phyloP scores from a whole-genome alignment of 192 early-diverging fungal species.

The Coemansia sp. region DNA sequence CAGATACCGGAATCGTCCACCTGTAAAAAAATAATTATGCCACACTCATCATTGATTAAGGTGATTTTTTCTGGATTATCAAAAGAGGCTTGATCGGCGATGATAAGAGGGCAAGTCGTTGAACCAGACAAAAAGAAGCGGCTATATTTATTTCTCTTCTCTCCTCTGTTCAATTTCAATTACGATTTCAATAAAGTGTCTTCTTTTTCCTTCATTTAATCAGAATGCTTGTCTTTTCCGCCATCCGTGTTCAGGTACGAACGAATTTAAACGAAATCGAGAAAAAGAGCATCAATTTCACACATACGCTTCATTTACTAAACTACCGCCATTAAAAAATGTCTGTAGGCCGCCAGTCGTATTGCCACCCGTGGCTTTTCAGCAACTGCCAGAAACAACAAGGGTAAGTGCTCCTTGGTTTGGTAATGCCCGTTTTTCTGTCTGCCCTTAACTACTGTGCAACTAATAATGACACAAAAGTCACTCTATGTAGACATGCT shows the following conservation, averaged over 20 bases:
- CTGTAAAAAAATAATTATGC: slow-evolving; percentile 36
- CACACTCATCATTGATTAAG: too few species aligned
- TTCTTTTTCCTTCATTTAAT: slow-evolving; percentile 4
- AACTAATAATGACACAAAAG: not conserved
- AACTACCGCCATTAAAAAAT: not conserved
- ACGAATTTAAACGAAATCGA: not conserved
- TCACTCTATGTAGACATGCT: slow-evolving; percentile 30
- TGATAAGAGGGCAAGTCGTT: too few species aligned
- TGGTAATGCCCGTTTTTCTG: not conserved
- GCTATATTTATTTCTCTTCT: not conserved
- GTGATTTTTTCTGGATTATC: not conserved
- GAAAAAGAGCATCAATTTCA: not conserved
- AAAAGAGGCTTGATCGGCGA: not conserved
- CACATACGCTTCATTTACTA: not conserved
- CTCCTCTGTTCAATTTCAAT: not conserved
- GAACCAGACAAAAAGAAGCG: too few species aligned
- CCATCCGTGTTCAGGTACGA: slow-evolving; percentile 44
- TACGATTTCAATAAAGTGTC: not conserved
- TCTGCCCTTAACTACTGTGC: not conserved
- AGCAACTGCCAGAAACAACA: slow-evolving; percentile 26
- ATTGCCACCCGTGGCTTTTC: slow-evolving; percentile 37
- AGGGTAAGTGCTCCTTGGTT: slow-evolving; percentile 19
- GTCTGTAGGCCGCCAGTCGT: slow-evolving; percentile 32
- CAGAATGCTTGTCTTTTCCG: slow-evolving; percentile 38
- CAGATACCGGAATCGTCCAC: slow-evolving; percentile 50